A percentile compares a stretch with the other conserved stretches of the same genome.
Evolutionary conservation across 768 basidiomycete species (phyloP).

Genomic region (Crassisporium funariophilum): DNA sequence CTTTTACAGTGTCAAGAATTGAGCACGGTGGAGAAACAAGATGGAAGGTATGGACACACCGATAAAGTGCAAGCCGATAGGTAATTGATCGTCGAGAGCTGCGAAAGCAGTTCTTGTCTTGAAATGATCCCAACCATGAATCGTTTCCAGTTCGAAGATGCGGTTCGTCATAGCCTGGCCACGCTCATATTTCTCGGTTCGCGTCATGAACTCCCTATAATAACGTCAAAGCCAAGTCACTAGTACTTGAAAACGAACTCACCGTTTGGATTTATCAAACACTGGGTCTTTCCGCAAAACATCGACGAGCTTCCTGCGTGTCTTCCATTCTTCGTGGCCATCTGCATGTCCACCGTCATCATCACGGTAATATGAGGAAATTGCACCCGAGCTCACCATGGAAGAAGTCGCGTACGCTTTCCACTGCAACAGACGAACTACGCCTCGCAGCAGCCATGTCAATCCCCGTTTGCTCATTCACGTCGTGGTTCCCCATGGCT

Average conservation of each 20-base stretch:
- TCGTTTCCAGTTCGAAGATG: constrained; percentile 58
- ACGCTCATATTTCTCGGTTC: constrained; percentile 58
- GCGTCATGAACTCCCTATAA: constrained; percentile 55
- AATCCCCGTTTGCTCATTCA: constrained; percentile 46
- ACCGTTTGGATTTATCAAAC: constrained; percentile 65
- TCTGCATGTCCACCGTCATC: constrained; percentile 34
- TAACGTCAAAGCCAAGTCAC: not conserved
- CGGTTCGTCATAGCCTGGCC: constrained; percentile 57
- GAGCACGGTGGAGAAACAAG: not conserved
- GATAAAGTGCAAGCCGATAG: constrained; percentile 41
- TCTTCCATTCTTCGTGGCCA: constrained; percentile 52
- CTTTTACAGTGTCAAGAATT: constrained; percentile 28
- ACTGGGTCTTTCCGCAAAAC: constrained; percentile 55
- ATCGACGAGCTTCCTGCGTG: constrained; percentile 42
- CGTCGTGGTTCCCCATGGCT: constrained; percentile 31
- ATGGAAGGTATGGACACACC: constrained; percentile 30
- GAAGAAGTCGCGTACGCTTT: constrained; percentile 48
- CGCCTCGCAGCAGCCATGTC: constrained; percentile 56
- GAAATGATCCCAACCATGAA: constrained; percentile 52
- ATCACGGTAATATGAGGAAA: not conserved
- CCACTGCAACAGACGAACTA: constrained; percentile 43
- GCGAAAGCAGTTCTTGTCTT: constrained; percentile 49
- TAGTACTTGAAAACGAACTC: not conserved
- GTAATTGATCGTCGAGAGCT: constrained; percentile 53
- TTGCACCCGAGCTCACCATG: constrained; percentile 41